Evolutionary conservation across 2,329 filamentous ascomycete species (phyloP).

Genomic region (Curvularia lunata): DNA sequence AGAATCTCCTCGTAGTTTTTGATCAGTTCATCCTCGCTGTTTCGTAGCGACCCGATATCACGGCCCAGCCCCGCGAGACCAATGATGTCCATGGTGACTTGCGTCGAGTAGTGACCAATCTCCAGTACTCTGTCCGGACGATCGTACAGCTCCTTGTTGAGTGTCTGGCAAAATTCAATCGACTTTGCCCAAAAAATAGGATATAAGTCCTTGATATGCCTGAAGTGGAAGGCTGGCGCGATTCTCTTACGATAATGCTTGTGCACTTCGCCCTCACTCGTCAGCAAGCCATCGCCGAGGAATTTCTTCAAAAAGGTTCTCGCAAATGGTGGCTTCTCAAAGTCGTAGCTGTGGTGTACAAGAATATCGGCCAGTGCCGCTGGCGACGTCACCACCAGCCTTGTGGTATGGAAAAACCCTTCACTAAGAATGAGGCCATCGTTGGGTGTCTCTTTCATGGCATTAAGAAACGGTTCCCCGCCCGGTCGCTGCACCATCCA

Average conservation of each 20-base stretch:
- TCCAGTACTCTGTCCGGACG: conserved; percentile 50
- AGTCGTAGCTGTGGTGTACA: conserved; percentile 61
- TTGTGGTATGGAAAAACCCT: conserved; percentile 48
- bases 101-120: conserved; percentile 53
- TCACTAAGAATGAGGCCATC: conserved; percentile 51
- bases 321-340: conserved; percentile 57
- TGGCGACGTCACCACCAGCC: conserved; percentile 49
- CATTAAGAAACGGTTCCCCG: conserved; percentile 41
- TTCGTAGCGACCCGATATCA: conserved; percentile 52
- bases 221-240: conserved; percentile 82
- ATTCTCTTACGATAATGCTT: conserved; percentile 71
- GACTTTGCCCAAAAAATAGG: conserved; percentile 83
- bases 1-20: conserved; percentile 53
- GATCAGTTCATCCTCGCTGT: conserved; percentile 52
- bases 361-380: conserved; percentile 59
- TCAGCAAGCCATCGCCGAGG: conserved; percentile 59
- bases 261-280: conserved; percentile 59
- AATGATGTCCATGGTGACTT: conserved; percentile 57
- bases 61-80: conserved; percentile 54
- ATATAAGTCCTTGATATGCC: conserved; percentile 84
- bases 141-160: conserved; percentile 60
- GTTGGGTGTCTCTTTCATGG: conserved; percentile 50
- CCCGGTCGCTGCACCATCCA: conserved; percentile 45
- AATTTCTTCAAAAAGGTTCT: conserved; percentile 56
- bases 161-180: conserved; percentile 67